Base-by-base conservation (phyloP, 345 rosid genomes). In the Pistacia integerrima region DNA sequence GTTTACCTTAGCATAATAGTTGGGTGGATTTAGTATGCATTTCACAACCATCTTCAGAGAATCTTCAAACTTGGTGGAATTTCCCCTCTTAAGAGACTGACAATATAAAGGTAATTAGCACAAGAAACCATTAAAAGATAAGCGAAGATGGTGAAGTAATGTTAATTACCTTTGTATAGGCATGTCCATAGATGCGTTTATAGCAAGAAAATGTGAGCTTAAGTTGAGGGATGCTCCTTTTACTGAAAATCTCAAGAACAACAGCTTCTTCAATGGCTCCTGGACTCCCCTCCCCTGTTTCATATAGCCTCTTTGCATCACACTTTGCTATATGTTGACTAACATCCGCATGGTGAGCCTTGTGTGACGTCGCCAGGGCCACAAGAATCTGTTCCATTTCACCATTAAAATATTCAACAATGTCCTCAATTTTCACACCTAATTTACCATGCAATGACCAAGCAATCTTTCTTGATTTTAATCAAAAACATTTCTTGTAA, bases 341-440 rank as follows among this genome's bases (percentile, higher is more conserved):
- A 41, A 82, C 84, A 69, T 91, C 92, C 14, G 66, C 88, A n/a
- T 88, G 75, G 78, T 84, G 92, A 35, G 92, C 91, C 81, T 85
- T 85, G 84, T 91, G 97, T 57, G 93, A 91, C 54, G 92, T 73
- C 7, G 83, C 84, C 63, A 91, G 67, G 13, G 97, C 97, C 69
- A 81, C 82, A 1, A 90, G 82, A 76, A 90, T 88, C 93, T 91
- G 85, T 65, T 13, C 59, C 57, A 41, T 54, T 66, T 11, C 51
- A 11, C 35, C 35, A 60, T 60, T 13, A 60, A 58, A 9, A 60
- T 60, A 60, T 60, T 60, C 5, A 60, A 60, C 64, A 60, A 57
- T 18, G 25, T 57, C 54, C 13, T 49, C 13, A 49, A 49, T 49
- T 49, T 49, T 49, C 51, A 46, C 51, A 46, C 1, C 51, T 46